These are phyloP conservation scores for Cladosporium sp. DNA, from an alignment of 2,329 filamentous ascomycete species.

Conservation along the genomic window DNA sequence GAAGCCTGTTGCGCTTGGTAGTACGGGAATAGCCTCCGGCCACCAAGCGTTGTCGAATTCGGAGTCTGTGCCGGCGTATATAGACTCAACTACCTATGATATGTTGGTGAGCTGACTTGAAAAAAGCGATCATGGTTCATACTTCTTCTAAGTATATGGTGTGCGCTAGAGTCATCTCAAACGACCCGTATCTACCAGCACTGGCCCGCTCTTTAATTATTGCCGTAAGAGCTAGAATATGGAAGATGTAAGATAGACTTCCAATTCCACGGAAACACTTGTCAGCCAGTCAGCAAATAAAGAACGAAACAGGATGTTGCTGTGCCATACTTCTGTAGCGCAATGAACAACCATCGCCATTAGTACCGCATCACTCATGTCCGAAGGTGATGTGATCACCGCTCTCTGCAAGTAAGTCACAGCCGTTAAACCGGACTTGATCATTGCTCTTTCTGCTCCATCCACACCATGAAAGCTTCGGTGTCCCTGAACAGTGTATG, in stretches of 20 bases:
- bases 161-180: background rate
- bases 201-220: background rate
- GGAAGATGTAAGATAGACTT: background rate
- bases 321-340: background rate
- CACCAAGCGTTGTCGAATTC: background rate
- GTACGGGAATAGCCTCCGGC: background rate
- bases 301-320: background rate
- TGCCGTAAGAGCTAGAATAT: background rate
- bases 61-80: background rate
- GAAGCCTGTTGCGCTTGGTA: background rate
- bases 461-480: background rate
- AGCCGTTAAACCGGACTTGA: background rate
- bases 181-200: background rate
- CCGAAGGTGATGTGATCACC: background rate
- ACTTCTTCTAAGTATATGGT: background rate
- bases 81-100: background rate
- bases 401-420: background rate
- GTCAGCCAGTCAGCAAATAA: background rate
- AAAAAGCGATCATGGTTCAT: background rate
- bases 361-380: background rate
- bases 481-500: background rate
- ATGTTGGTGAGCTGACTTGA: background rate
- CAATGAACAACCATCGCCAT: background rate
- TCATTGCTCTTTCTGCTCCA: background rate
- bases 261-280: background rate